phyloP scores from a whole-genome alignment of 2,329 filamentous ascomycete genomes.

The Sarocladium oryzae region DNA sequence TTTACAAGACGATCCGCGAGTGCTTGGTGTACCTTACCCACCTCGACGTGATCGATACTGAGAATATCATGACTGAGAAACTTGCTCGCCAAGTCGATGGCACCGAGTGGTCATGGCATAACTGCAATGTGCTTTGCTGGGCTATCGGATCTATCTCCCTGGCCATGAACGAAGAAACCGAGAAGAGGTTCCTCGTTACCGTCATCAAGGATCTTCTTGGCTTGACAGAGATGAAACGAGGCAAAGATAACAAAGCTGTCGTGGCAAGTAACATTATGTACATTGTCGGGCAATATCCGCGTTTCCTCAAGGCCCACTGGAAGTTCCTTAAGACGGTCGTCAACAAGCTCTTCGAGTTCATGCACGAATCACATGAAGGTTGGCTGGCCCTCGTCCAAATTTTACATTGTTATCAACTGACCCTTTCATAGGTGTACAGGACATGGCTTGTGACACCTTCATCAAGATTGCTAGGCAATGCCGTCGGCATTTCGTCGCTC shows the following conservation, averaged over 20 bases:
- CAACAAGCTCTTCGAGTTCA: conserved; percentile 99
- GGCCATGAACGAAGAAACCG: conserved; percentile 98
- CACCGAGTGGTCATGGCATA: conserved; percentile 97
- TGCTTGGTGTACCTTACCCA: conserved; percentile 96
- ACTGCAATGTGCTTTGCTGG: conserved; percentile 99
- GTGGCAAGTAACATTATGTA: conserved; percentile 99
- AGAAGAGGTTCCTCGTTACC: conserved; percentile 96
- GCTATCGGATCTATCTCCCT: conserved; percentile 97
- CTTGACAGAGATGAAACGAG: conserved; percentile 97
- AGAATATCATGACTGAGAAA: conserved; percentile 99
- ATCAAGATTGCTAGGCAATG: conserved; percentile 99
- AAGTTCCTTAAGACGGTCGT: conserved; percentile 99
- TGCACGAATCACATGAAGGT: conserved; percentile 99
- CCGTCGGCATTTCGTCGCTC: conserved; percentile 90
- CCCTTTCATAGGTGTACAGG: conserved; percentile 67
- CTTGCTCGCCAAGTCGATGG: conserved; percentile 91
- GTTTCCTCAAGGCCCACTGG: conserved; percentile 98
- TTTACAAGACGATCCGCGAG: conserved; percentile 98
- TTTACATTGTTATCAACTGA: background rate
- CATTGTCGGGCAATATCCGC: conserved; percentile 96
- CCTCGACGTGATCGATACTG: conserved; percentile 93
- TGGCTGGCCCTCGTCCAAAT: conserved; percentile 20
- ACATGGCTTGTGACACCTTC: conserved; percentile 99
- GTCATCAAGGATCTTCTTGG: conserved; percentile 98
- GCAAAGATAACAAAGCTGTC: conserved; percentile 98